A percentile compares a stretch with the other conserved stretches of the same genome.
phyloP scores from a whole-genome alignment of 208 protist genomes.

The Trypanosoma cruzi region DNA sequence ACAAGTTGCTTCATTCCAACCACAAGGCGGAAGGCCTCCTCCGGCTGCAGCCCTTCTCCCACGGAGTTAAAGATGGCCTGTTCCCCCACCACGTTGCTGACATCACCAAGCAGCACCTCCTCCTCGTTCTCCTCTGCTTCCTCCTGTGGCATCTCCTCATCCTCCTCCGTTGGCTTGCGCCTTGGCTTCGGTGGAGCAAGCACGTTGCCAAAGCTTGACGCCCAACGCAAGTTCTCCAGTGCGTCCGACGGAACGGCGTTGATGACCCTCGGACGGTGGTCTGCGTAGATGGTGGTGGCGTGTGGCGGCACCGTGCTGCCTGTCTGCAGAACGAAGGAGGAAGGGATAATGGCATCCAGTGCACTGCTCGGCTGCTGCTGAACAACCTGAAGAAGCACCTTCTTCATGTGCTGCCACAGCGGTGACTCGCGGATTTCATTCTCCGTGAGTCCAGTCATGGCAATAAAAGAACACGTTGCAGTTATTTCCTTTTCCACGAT shows the following conservation, averaged over 20 bases:
- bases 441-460: constrained; percentile 44
- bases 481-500: not conserved
- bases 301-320: constrained; percentile 70
- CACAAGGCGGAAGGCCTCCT: constrained; percentile 85
- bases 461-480: not conserved
- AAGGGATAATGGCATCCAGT: constrained; percentile 67
- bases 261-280: constrained; percentile 54
- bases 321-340: constrained; percentile 70
- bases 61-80: constrained; percentile 81
- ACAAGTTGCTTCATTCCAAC: constrained; percentile 90
- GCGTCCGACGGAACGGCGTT: constrained; percentile 62
- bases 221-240: constrained; percentile 73
- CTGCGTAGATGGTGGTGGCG: constrained; percentile 57
- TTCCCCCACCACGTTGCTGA: constrained; percentile 87
- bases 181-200: constrained; percentile 72
- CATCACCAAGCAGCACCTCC: constrained; percentile 57
- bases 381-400: constrained; percentile 75
- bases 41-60: constrained; percentile 73
- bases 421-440: constrained; percentile 70
- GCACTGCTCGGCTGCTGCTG: constrained; percentile 68
- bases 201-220: constrained; percentile 64
- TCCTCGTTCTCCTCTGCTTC: constrained; percentile 57
- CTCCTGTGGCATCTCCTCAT: constrained; percentile 53
- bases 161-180: constrained; percentile 53
- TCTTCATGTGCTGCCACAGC: constrained; percentile 87